These are phyloP conservation scores for Acanthamoeba sp. DNA, from an alignment of 208 protist species.

Conservation along the genomic window DNA sequence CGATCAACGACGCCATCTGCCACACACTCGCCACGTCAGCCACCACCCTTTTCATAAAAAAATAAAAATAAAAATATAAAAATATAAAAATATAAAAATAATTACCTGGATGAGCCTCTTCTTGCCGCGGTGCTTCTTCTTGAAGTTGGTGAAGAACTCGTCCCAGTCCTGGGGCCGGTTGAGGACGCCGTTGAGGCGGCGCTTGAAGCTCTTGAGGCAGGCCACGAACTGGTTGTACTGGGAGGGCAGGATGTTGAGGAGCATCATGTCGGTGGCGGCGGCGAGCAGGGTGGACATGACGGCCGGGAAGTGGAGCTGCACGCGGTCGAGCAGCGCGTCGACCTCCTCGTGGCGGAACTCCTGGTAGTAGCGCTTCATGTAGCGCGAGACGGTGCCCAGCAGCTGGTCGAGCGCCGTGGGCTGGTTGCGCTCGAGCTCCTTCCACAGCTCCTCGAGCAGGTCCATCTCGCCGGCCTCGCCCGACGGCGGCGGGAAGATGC, in stretches of 20 bases:
- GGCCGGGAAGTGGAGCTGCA: slow-evolving; percentile 75
- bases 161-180: slow-evolving; percentile 55
- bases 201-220: slow-evolving; percentile 78
- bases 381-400: slow-evolving; percentile 60
- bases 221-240: slow-evolving; percentile 77
- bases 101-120: slow-evolving; percentile 79
- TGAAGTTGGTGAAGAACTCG: slow-evolving; percentile 74
- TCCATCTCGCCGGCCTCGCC: slow-evolving; percentile 17
- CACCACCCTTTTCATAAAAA: too few species aligned
- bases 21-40: too few species aligned
- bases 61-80: too few species aligned
- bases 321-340: slow-evolving; percentile 67
- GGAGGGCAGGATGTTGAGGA: slow-evolving; percentile 79
- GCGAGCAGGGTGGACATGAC: slow-evolving; percentile 72
- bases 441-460: slow-evolving; percentile 67
- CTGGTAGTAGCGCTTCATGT: slow-evolving; percentile 77
- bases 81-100: too few species aligned
- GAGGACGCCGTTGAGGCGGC: slow-evolving; percentile 59
- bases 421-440: slow-evolving; percentile 68
- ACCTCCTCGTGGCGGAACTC: slow-evolving; percentile 72
- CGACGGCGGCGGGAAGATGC: slow-evolving; percentile 79
- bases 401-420: neutral
- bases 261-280: slow-evolving; percentile 67
- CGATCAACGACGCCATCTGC: neutral
- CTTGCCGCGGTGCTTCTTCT: slow-evolving; percentile 78